Evolutionary conservation across 768 basidiomycete species (phyloP).

Genomic region (Calocera viscosa): DNA sequence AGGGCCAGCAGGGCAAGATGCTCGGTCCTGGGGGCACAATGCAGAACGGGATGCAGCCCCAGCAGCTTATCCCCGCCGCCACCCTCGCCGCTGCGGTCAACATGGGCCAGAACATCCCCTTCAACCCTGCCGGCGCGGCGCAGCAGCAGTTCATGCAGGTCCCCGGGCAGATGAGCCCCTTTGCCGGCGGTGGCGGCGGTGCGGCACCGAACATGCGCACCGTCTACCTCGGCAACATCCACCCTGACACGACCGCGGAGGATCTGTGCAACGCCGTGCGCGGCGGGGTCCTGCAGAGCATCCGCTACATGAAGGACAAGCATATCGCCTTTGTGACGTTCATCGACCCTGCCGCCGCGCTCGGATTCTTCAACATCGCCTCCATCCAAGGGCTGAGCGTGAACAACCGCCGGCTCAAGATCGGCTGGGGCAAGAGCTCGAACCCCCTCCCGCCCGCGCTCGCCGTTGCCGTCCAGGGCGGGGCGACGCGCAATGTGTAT

Average conservation of each 20-base stretch:
- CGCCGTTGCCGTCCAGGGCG: conserved; percentile 78
- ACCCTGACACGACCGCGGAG: conserved; percentile 88
- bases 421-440: conserved; percentile 96
- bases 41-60: conserved; percentile 21
- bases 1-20: conserved; percentile 63
- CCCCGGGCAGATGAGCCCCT: conserved; percentile 25
- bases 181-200: conserved; percentile 20
- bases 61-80: conserved; percentile 23
- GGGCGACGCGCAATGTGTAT: conserved; percentile 94
- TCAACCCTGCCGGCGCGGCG: conserved; percentile 25
- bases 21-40: conserved; percentile 18
- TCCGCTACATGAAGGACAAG: conserved; percentile 92
- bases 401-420: conserved; percentile 87
- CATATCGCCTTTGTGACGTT: conserved; percentile 97
- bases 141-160: conserved; percentile 27
- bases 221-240: conserved; percentile 91
- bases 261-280: conserved; percentile 93
- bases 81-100: conserved; percentile 12
- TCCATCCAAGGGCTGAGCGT: conserved; percentile 79
- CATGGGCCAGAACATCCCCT: conserved; percentile 9
- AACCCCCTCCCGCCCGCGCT: conserved; percentile 74
- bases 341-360: conserved; percentile 83
- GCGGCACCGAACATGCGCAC: conserved; percentile 62
- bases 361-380: conserved; percentile 89
- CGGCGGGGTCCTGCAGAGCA: conserved; percentile 91